Percentiles rank a stretch among this genome's conserved stretches.
Conservation (phyloP, 345 rosid genomes). For the Stellera chamaejasme region DNA sequence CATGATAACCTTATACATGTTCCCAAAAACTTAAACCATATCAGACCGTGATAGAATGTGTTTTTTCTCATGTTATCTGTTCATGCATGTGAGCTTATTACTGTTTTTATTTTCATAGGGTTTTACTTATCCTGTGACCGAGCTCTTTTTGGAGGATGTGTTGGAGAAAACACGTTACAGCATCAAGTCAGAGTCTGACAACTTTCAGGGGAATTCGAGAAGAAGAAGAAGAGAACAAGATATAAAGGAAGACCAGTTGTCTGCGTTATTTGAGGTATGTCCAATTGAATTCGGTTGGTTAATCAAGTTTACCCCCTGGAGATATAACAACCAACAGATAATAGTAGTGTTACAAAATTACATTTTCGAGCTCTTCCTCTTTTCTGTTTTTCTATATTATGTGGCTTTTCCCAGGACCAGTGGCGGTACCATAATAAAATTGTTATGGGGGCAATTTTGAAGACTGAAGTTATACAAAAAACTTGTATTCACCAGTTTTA, state of each 20-base stretch:
- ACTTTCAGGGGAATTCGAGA: constrained; percentile 61
- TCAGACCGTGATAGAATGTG: constrained; percentile 2
- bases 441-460: too few species aligned
- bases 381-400: too few species aligned
- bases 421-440: too few species aligned
- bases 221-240: constrained; percentile 75
- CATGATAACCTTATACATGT: not conserved
- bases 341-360: too few species aligned
- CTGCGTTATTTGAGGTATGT: constrained; percentile 70
- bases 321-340: too few species aligned
- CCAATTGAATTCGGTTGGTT: not conserved
- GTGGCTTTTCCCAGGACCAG: too few species aligned
- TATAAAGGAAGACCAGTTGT: constrained; percentile 60
- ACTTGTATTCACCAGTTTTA: too few species aligned
- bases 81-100: constrained; percentile 3
- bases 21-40: too few species aligned
- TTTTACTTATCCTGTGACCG: constrained; percentile 79
- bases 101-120: constrained; percentile 42
- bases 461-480: too few species aligned
- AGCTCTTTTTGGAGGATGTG: constrained; percentile 83
- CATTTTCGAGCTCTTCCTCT: too few species aligned
- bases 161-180: constrained; percentile 65
- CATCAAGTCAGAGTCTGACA: constrained; percentile 54
- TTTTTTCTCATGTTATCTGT: not conserved
- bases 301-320: too few species aligned